These are phyloP conservation scores for Yarrowia yakushimensis DNA, from an alignment of 805 yeast species.

Conservation along the genomic window DNA sequence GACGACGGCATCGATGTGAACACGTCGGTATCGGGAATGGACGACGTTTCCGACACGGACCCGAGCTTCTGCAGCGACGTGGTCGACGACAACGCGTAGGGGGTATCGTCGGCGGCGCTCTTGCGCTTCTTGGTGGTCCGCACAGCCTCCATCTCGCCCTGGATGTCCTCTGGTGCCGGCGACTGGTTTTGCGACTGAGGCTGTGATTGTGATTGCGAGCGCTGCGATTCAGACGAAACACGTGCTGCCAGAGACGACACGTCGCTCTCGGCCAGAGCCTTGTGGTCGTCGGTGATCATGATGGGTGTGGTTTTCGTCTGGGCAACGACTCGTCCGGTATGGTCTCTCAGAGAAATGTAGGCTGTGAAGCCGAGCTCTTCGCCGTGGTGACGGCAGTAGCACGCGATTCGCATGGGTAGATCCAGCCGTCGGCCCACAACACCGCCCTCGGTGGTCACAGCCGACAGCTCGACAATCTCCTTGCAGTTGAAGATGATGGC, in stretches of 20 bases:
- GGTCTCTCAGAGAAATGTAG: slow-evolving; percentile 54
- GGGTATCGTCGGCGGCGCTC: not conserved
- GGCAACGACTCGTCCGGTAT: slow-evolving; percentile 61
- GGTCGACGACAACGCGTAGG: slow-evolving; percentile 16
- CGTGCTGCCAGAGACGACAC: not conserved
- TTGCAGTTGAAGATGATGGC: slow-evolving; percentile 90
- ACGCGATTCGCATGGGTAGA: slow-evolving; percentile 73
- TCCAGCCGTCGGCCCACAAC: slow-evolving; percentile 42
- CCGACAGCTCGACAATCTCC: slow-evolving; percentile 67
- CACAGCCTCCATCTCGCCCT: not conserved
- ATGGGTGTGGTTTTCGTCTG: slow-evolving; percentile 68
- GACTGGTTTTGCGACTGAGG: not conserved
- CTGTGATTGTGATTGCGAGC: not conserved
- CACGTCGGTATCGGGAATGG: not conserved
- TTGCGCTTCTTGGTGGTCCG: slow-evolving; percentile 16
- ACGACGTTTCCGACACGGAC: slow-evolving; percentile 1
- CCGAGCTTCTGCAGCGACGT: slow-evolving; percentile 21
- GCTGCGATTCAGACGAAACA: slow-evolving; percentile 4
- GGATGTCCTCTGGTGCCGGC: not conserved
- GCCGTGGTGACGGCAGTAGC: slow-evolving; percentile 94
- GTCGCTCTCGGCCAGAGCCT: slow-evolving; percentile 37
- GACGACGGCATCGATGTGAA: slow-evolving; percentile 14
- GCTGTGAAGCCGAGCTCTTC: slow-evolving; percentile 76
- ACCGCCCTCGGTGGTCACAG: not conserved
- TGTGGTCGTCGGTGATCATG: slow-evolving; percentile 93